phyloP scores from a whole-genome alignment of 139 green algal species.

The Chlamydomonas sp. region DNA sequence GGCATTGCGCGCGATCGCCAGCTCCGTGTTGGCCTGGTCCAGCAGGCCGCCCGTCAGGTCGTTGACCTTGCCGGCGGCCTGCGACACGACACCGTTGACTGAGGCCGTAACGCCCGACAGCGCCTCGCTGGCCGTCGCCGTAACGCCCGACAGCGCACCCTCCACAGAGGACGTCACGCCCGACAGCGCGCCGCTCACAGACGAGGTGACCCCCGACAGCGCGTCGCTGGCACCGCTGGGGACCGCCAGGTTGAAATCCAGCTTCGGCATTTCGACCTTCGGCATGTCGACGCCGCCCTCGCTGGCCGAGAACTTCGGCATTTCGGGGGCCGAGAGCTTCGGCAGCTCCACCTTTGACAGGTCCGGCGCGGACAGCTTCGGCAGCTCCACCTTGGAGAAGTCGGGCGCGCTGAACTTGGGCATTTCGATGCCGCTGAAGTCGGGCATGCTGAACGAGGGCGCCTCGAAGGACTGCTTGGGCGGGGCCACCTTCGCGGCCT shows the following conservation, averaged over 20 bases:
- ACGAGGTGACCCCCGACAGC: neutral
- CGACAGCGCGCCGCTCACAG: neutral
- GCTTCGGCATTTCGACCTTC: neutral
- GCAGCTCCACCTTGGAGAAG: neutral
- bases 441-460: slow-evolving; percentile 29
- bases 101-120: neutral
- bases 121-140: neutral
- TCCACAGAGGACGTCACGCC: neutral
- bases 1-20: neutral
- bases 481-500: slow-evolving; percentile 5
- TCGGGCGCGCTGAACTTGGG: slow-evolving; percentile 18
- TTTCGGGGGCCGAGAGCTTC: neutral
- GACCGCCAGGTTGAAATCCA: neutral
- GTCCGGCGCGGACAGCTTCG: slow-evolving; percentile 6
- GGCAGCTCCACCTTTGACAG: neutral
- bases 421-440: slow-evolving; percentile 17
- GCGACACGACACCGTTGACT: neutral
- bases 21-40: neutral
- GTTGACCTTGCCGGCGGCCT: neutral
- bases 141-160: neutral
- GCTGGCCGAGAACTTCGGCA: slow-evolving; percentile 10
- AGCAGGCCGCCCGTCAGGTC: neutral
- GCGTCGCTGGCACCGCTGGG: neutral
- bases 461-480: neutral
- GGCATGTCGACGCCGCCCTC: neutral